Percentiles rank a stretch among this genome's conserved stretches.
phyloP scores from a whole-genome alignment of 1,284 basidiomycete species.

The Pseudozyma pruni region DNA sequence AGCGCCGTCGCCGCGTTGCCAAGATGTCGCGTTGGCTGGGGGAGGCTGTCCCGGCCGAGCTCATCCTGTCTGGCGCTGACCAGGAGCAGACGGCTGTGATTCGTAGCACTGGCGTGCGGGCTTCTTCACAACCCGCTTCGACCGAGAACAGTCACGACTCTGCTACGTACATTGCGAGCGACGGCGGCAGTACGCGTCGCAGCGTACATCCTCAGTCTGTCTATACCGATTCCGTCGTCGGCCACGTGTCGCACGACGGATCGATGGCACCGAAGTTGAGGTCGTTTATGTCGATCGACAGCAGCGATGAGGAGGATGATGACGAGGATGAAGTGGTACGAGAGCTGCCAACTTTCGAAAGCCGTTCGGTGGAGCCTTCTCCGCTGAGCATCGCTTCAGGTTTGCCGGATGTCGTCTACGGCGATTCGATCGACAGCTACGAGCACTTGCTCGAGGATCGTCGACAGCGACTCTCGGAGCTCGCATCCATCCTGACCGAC shows the following conservation, averaged over 20 bases:
- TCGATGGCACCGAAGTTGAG: slow-evolving; percentile 14
- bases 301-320: slow-evolving; percentile 38
- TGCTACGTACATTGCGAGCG: slow-evolving; percentile 4
- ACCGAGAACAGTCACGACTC: slow-evolving; percentile 10
- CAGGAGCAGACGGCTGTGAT: slow-evolving; percentile 17
- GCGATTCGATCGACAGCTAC: slow-evolving; percentile 39
- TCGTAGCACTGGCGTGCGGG: slow-evolving; percentile 7
- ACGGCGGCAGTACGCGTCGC: background rate
- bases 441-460: slow-evolving; percentile 33
- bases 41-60: slow-evolving; percentile 46
- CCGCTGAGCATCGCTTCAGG: background rate
- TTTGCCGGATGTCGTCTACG: slow-evolving; percentile 20
- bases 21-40: slow-evolving; percentile 61
- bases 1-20: slow-evolving; percentile 48
- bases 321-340: slow-evolving; percentile 8
- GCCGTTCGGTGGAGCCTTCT: slow-evolving; percentile 4
- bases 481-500: slow-evolving; percentile 32
- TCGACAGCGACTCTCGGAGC: slow-evolving; percentile 21
- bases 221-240: slow-evolving; percentile 2
- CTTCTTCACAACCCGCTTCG: slow-evolving; percentile 5
- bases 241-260: slow-evolving; percentile 22
- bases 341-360: background rate
- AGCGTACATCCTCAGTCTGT: slow-evolving; percentile 1
- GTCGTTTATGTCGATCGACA: slow-evolving; percentile 53
- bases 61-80: slow-evolving; percentile 17